Evolutionary conservation across 2,329 filamentous ascomycete genomes (phyloP), one percentile per base, ranked within the genome.

Genomic region (Pseudogymnoascus sp.): DNA sequence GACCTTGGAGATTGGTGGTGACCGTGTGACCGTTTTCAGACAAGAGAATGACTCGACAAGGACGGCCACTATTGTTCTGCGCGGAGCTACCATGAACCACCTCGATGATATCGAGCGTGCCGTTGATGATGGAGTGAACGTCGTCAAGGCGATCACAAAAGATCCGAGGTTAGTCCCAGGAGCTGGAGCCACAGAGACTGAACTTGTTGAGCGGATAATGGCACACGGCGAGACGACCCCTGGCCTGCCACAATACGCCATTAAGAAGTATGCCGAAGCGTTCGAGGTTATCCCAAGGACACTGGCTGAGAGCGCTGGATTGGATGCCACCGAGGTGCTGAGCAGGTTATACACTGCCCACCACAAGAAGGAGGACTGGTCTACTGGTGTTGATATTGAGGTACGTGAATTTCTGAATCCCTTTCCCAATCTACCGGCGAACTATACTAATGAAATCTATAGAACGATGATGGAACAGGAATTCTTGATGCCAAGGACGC

Each of bases 91-190:
- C 4, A 93, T 97, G 78, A 99, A 99, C 80, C 91, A 97, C 76
- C 86, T 99, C 23, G 95, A 99, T 72, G 95, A 99, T 71, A 85
- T 99, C 37, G 95, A 99, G 82, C 88, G 95, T 67, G 95, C 95
- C 60, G 93, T 99, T 63, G 95, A 99, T 71, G 95, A 99, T 69
- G 95, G 95, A 67, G 95, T 99, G 75, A 99, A 97, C 73, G 96
- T 96, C 61, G 90, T 99, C 76, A 99, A 99, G 81, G 95, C 95
- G 67, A 96, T 99, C 75, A 97, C 95, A 65, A 90, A 90, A 75
- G 96, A 99, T 74, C 81, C 93, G 5, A 85, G 93, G 67, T 83
- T 99, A 63, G 93, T 99, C 0, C 92, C 95, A 38, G 95, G 95
- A 67, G 95, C 95, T 31, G 96, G 95, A 71, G 93, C 95, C 58